These are phyloP conservation scores for Penicillium decumbens DNA, from an alignment of 2,329 filamentous ascomycete species.

Conservation along the genomic window DNA sequence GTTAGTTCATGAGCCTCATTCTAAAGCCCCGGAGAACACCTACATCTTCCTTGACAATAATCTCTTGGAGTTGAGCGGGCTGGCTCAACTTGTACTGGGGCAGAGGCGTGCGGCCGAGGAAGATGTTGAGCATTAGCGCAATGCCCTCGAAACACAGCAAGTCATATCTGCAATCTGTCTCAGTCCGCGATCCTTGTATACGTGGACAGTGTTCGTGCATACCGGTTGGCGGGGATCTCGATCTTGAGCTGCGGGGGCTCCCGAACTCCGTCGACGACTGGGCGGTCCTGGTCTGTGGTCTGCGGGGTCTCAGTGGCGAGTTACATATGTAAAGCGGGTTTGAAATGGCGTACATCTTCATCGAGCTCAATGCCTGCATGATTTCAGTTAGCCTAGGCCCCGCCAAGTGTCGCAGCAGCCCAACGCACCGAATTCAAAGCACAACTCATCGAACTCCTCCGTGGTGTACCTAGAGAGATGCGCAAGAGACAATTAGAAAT, in stretches of 20 bases:
- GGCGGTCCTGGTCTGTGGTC: slow-evolving; percentile 70
- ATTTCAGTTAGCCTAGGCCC: slow-evolving; percentile 31
- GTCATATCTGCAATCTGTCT: slow-evolving; percentile 55
- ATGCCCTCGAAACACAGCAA: slow-evolving; percentile 98
- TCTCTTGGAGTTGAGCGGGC: slow-evolving; percentile 69
- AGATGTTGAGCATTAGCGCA: slow-evolving; percentile 91
- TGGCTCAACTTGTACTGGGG: slow-evolving; percentile 75
- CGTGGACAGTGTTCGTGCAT: slow-evolving; percentile 37
- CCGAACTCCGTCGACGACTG: slow-evolving; percentile 70
- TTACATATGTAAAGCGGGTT: slow-evolving; percentile 20
- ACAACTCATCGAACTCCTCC: slow-evolving; percentile 92
- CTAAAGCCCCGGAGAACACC: slow-evolving; percentile 15
- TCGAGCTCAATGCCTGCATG: slow-evolving; percentile 76
- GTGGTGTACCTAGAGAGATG: slow-evolving; percentile 66
- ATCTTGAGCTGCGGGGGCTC: slow-evolving; percentile 94
- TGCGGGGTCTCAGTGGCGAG: slow-evolving; percentile 27
- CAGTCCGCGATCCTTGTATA: slow-evolving; percentile 16
- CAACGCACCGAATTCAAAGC: slow-evolving; percentile 82
- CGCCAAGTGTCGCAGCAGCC: slow-evolving; percentile 12
- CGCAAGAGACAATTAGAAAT: slow-evolving; percentile 6
- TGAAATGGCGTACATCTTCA: slow-evolving; percentile 59
- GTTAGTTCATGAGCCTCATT: slow-evolving; percentile 8
- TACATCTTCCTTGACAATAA: slow-evolving; percentile 69
- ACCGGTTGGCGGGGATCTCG: slow-evolving; percentile 93
- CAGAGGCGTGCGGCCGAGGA: slow-evolving; percentile 68